Evolutionary conservation across 1,284 basidiomycete genomes (phyloP), one percentile per base, ranked within the genome.

Genomic region (Albatrellus sp.): DNA sequence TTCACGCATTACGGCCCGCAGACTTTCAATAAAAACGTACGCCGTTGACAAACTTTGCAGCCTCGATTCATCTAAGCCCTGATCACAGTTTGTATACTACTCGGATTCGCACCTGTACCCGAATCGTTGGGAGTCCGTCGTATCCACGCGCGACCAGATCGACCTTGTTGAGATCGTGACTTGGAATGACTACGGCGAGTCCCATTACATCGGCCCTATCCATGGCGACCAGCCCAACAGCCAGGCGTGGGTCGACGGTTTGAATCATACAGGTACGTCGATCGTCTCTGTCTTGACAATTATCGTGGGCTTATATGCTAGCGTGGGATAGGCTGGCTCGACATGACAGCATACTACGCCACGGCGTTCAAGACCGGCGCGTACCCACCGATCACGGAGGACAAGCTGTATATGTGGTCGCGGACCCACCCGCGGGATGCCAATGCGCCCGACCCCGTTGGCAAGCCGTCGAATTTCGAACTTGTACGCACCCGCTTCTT

Each of bases 11-110:
- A 80, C 54, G 65, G 73, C 28, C 61, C 67, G 3, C 57, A 80
- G 36, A 67, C 72, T 0, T 89, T 75, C 61, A 79, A 90, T 67
- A 90, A 91, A 66, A 90, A 90, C 60, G 86, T 86, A 49, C 53
- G 73, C 59, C 42, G 32, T 40, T 38, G 28, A 7, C 32, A 35
- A 13, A 24, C 32, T 40, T 33, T 13, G 33, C 37, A 38, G 48
- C 31, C 57, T 40, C 35, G 45, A 19, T 33, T 39, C 39, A 32
- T 14, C 29, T 28, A 13, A 33, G n/a, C 30, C 2, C 32, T 12
- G 8, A 9, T 17, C 19, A 14, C 38, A 69, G 58, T 71, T 66
- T 57, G 63, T 70, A 49, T 65, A 67, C 51, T 59, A 68, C 46
- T 59, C 65, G 52, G 51, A 90, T 56, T 73, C 85, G 49, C 81